phyloP scores from a whole-genome alignment of 305 asterid species.

The Andrographis paniculata region DNA sequence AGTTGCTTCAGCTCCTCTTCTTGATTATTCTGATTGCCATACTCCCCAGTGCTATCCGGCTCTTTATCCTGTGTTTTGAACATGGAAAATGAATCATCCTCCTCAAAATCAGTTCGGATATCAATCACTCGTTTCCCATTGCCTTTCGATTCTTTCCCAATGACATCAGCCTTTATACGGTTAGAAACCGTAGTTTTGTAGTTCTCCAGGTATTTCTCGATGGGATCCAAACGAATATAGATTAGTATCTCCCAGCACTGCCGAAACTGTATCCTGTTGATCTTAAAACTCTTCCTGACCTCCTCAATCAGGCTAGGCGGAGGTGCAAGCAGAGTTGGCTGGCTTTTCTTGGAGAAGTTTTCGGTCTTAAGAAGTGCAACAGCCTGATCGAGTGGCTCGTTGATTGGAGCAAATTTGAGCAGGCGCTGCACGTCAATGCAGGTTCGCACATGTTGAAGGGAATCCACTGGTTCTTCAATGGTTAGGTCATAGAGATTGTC shows the following conservation, averaged over 20 bases:
- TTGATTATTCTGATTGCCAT: conserved; percentile 33
- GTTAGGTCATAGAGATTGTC: conserved; percentile 77
- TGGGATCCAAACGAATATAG: conserved; percentile 47
- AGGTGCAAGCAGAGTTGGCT: conserved; percentile 36
- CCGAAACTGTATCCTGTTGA: conserved; percentile 69
- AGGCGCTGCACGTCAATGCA: conserved; percentile 72
- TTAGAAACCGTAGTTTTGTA: conserved; percentile 36
- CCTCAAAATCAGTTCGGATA: conserved; percentile 61
- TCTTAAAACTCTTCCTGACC: conserved; percentile 61
- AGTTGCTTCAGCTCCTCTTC: conserved; percentile 60
- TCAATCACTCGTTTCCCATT: conserved; percentile 56
- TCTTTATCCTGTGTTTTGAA: conserved; percentile 44
- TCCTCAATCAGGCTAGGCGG: conserved; percentile 44
- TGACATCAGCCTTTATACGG: conserved; percentile 58
- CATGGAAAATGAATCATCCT: conserved; percentile 71
- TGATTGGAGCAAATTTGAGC: conserved; percentile 49
- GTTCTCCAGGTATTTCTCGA: conserved; percentile 45
- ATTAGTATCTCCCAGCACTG: conserved; percentile 96
- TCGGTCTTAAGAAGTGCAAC: conserved; percentile 46
- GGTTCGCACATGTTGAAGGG: conserved; percentile 73
- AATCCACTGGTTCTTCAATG: conserved; percentile 82
- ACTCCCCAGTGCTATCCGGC: conserved; percentile 28
- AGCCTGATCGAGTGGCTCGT: conserved; percentile 33
- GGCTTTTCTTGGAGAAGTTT: conserved; percentile 44
- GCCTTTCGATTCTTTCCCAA: conserved; percentile 68